Evolutionary conservation across 169 alveolate genomes (phyloP), one percentile per base, ranked within the genome.

Genomic region (Theileria parva): DNA sequence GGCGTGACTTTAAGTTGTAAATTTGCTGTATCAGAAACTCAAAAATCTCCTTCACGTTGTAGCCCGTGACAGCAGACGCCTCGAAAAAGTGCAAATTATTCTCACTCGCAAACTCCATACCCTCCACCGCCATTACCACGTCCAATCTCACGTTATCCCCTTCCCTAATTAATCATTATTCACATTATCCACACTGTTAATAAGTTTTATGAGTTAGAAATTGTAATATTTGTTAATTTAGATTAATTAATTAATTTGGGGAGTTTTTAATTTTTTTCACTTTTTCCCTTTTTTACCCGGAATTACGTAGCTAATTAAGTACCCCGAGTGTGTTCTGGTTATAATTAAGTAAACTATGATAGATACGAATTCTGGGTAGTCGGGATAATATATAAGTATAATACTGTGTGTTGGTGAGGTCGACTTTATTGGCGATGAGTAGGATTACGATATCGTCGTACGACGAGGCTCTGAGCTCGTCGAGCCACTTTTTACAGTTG

Each of bases 401-500:
- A 32, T 32, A 32, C 37, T 32, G 37, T 32, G 37, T 65, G 28
- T 19, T 19, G 30, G 95, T 95, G 51, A 96, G 88, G 84, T 98
- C 99, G n/a, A 97, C 93, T 91, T 98, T 98, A 92, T 98, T 98
- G 48, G 99, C 99, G 6, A 98, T 99, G 50, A 98, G 92, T 94
- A 96, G 95, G 28, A 98, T 96, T 21, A 98, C 99, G 57, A 97
- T 97, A 81, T 97, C 99, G 13, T 98, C 99, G 75, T 98, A 99
- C 0, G 99, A 98, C 70, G 97, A 95, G 77, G 95, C 96, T 77
- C 99, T 91, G 53, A 98, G 92, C 85, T 98, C 99, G 76, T 97
- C 99, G 77, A 97, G 92, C 99, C 97, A 94, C 75, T 92, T 95
- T 27, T 96, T 81, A 69, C 95, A 94, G 84, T 94, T 96, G 57